Base-by-base conservation (phyloP, 306 rosid species). In the Vicia villosa region DNA sequence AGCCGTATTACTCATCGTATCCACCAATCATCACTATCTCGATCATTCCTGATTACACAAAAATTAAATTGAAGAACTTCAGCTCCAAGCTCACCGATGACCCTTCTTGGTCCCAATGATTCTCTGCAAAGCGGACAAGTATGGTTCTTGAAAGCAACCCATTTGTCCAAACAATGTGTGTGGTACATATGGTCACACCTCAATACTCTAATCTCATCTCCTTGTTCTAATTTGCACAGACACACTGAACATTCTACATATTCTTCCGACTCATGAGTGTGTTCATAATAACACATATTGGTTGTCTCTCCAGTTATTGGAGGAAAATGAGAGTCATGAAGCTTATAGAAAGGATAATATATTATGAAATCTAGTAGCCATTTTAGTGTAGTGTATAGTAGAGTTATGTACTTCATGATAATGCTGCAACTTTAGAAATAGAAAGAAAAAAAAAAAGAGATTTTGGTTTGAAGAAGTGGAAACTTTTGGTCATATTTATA, bases 131-230 rank as follows among this genome's bases (percentile, higher is more conserved):
- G 85, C 12, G 94, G 86, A 13, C 90, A 88, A 4, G 67, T 79
- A 2, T 15, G 19, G 14, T 46, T 75, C 1, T 59, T 74, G 20
- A 65, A 61, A 0, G 36, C 47, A 10, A 79, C 15, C 86, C 86
- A 85, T 16, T 54, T 71, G 8, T 80, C 76, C 59, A 88, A 70
- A 68, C 94, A 88, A 3, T 8, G 11, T 41, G n/a, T 66, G 36
- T 85, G 94, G 32, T 71, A 83, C 4, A 57, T 5, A 70, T 85
- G 90, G 0, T 52, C 42, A 30, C 94, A 87, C 40, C 79, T 79
- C 24, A 85, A 13, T 9, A 72, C 83, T 63, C 69, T 77, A 26
- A 55, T 26, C 37, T 55, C 62, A 13, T 55, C 19, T 13, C 19
- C 62, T 55, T 55, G 19, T 55, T 69, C 49, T 61, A 87, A 58